These are phyloP conservation scores for Raffaelea ambrosiae DNA, from an alignment of 2,329 filamentous ascomycete genomes.

Conservation along the genomic window DNA sequence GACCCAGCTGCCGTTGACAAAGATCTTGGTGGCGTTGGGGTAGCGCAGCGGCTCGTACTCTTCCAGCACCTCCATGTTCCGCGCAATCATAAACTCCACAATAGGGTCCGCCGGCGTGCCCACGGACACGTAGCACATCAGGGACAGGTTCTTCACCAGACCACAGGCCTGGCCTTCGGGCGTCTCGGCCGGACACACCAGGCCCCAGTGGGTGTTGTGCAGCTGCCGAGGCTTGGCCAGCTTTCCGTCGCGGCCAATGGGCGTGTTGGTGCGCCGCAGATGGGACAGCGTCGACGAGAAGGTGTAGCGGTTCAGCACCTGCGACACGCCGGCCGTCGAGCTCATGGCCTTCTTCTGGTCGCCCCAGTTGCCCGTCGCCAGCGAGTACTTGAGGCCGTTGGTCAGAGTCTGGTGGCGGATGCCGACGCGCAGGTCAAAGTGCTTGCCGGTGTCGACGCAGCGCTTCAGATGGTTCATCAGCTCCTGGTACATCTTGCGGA, in stretches of 20 bases:
- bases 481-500: slow-evolving; percentile 84
- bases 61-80: slow-evolving; percentile 93
- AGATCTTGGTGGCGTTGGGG: slow-evolving; percentile 92
- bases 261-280: slow-evolving; percentile 93
- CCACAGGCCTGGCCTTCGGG: slow-evolving; percentile 98
- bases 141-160: slow-evolving; percentile 91
- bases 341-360: slow-evolving; percentile 98
- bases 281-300: slow-evolving; percentile 95
- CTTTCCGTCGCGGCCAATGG: slow-evolving; percentile 95
- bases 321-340: slow-evolving; percentile 92
- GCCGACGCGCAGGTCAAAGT: slow-evolving; percentile 85
- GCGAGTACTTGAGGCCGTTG: slow-evolving; percentile 90
- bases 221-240: slow-evolving; percentile 95
- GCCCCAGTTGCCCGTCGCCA: slow-evolving; percentile 98
- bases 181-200: slow-evolving; percentile 95
- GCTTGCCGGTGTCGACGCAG: slow-evolving; percentile 79
- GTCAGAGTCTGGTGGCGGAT: slow-evolving; percentile 88
- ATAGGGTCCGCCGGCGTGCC: slow-evolving; percentile 86
- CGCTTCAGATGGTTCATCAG: slow-evolving; percentile 85
- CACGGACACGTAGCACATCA: slow-evolving; percentile 98
- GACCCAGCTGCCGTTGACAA: slow-evolving; percentile 97
- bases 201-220: slow-evolving; percentile 97
- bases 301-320: slow-evolving; percentile 96
- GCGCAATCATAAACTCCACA: slow-evolving; percentile 88
- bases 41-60: slow-evolving; percentile 83